These are phyloP conservation scores for Phytophthora idaei DNA, from an alignment of 352 stramenopile species.

Conservation along the genomic window DNA sequence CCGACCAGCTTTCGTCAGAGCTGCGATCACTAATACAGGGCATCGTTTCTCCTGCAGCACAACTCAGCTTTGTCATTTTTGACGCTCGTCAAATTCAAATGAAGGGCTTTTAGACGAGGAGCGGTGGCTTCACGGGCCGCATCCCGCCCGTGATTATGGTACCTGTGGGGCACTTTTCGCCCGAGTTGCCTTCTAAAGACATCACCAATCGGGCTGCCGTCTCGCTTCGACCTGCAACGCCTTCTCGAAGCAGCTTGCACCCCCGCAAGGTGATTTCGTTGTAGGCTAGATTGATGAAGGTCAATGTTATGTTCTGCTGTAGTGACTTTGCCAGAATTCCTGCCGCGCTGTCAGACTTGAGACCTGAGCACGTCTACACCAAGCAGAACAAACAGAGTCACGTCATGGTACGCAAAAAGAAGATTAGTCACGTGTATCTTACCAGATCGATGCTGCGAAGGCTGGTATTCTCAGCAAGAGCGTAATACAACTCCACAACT, in stretches of 20 bases:
- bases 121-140: slow-evolving; percentile 15
- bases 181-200: slow-evolving; percentile 46
- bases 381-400: background rate
- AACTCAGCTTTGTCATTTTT: too few relatives aligned
- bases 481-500: slow-evolving; percentile 62
- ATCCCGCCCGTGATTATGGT: slow-evolving; percentile 43
- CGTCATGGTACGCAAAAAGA: background rate
- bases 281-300: slow-evolving; percentile 68
- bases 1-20: background rate
- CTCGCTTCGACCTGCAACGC: slow-evolving; percentile 28
- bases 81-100: too few relatives aligned
- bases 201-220: slow-evolving; percentile 24
- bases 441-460: slow-evolving; percentile 69
- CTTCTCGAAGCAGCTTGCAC: slow-evolving; percentile 74
- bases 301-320: slow-evolving; percentile 46
- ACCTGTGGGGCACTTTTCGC: slow-evolving; percentile 39
- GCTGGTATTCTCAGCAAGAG: slow-evolving; percentile 54
- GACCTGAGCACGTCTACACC: slow-evolving; percentile 55
- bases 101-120: slow-evolving; percentile 8
- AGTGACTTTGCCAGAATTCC: slow-evolving; percentile 54
- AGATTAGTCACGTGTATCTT: slow-evolving; percentile 5
- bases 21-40: too few relatives aligned
- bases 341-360: slow-evolving; percentile 71
- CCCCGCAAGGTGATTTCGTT: slow-evolving; percentile 81
- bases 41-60: background rate